Evolutionary conservation across 129 eudicot genomes (phyloP).

Genomic region (Lonicera japonica): DNA sequence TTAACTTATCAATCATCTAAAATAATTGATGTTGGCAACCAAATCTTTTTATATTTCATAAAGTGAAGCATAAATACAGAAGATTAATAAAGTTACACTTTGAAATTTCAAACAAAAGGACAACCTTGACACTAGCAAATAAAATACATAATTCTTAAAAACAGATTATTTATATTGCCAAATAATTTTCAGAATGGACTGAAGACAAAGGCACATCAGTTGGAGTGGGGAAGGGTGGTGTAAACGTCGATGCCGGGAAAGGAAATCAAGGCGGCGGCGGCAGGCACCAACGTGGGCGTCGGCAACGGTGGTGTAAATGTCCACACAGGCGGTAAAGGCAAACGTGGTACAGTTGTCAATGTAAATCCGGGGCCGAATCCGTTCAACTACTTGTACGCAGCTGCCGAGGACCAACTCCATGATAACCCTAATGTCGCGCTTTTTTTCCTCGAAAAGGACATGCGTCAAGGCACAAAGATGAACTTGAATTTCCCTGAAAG

Average conservation of each 20-base stretch:
- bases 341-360: conserved; percentile 30
- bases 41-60: too few species aligned
- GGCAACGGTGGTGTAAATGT: conserved; percentile 28
- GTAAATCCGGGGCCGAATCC: conserved; percentile 25
- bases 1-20: too few species aligned
- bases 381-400: conserved; percentile 32
- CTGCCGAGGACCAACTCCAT: conserved; percentile 37
- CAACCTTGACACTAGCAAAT: background rate
- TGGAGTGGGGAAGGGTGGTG: conserved; percentile 16
- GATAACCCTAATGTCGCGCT: conserved; percentile 24
- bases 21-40: too few species aligned
- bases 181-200: conserved; percentile 20
- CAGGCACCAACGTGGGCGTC: conserved; percentile 12
- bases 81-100: too few species aligned
- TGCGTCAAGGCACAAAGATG: conserved; percentile 19
- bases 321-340: conserved; percentile 33
- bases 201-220: conserved; percentile 43
- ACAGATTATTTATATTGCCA: background rate
- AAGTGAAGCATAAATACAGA: too few species aligned
- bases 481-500: conserved; percentile 16
- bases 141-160: background rate
- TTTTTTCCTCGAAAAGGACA: conserved; percentile 35
- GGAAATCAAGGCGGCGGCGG: conserved; percentile 10
- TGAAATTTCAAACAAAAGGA: background rate
- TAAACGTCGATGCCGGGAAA: background rate